Base-by-base conservation (phyloP, 306 rosid genomes). In the Citrullus mucosospermus region DNA sequence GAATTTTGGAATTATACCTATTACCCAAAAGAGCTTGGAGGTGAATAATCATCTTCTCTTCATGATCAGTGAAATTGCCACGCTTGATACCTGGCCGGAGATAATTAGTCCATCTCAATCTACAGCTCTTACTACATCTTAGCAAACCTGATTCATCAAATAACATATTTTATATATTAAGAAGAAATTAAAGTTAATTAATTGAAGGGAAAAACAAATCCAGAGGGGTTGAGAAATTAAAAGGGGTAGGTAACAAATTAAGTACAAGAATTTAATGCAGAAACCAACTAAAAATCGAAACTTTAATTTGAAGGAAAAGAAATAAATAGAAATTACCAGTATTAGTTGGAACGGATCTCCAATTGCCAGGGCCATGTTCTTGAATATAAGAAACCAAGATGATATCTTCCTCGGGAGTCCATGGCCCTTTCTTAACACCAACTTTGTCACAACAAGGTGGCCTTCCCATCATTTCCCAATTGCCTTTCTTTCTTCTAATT, bases 381-480 rank as follows among this genome's bases (percentile, higher is more conserved):
- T 88, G 94, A 82, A 90, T 90, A 80, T 88, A 90, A 82, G 92
- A 88, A 48, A 90, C 94, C 80, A 90, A 80, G 54, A 84, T 55
- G 85, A 90, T 90, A 74, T 90, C 94, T 41, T 90, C 94, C 4
- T 88, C 94, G 0, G 94, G 94, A 46, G 92, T 90, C 94, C 94
- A 90, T 11, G 94, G 90, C 11, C 94, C 94, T 84, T 90, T 90
- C 86, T 90, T 90, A 6, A 86, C 69, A 1, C 94, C 92, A 59
- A 81, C 25, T 84, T 90, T 90, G 28, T 88, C 94, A 78, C 87
- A 90, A 74, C 90, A 88, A 58, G 94, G 92, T 79, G 88, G 86
- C 13, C 94, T 88, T 55, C 92, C 92, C 94, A 90, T 89, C 9
- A 65, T 72, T 57, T 57, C n/a, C 28, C 46, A 75, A 15, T 16